Evolutionary conservation across 2,329 filamentous ascomycete species (phyloP), one percentile per base, ranked within the genome.

Genomic region (Endothia cerciana): DNA sequence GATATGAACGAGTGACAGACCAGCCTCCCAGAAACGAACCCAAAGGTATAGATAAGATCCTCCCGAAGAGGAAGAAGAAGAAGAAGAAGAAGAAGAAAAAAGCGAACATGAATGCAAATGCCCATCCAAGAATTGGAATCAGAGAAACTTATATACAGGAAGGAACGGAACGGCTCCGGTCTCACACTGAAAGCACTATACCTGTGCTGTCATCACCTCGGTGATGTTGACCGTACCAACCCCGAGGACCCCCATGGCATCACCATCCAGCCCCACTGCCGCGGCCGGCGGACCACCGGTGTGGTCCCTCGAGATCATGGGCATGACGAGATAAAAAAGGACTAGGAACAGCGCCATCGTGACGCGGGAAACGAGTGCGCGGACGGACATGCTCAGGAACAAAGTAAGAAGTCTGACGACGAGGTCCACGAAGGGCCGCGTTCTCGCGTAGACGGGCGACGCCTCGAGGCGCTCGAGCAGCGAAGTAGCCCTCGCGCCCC

Each of bases 371-470:
- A 70, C 63, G 41, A 71, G 22, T 13, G 68, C 56, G 55, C 64
- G 61, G n/a, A 70, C 47, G 30, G 63, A 65, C 25, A 71, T 57
- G 53, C 64, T 67, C 49, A 70, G 30, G 33, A 71, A 53, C 43
- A 65, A n/a, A 11, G 64, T 64, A 13, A 63, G 4, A 36, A 63
- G 40, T 19, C 61, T 36, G 17, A 53, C 40, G 19, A 61, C 25
- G 41, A 62, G 30, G 19, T 67, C 66, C 5, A 69, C 60, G 40
- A 65, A 45, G 25, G 66, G 67, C 63, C 49, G 60, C 58, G 60
- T 62, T 36, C 59, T 66, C 43, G 60, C 66, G 47, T 65, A 65
- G 13, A 47, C 36, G 22, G 58, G 40, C 10, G 33, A 57, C 38
- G 49, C 57, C 55, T 66, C 64, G 38, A 66, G 60, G 22, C 58